These are phyloP conservation scores for Neurospora sublineolata DNA, from an alignment of 495 filamentous ascomycete genomes.

Conservation along the genomic window DNA sequence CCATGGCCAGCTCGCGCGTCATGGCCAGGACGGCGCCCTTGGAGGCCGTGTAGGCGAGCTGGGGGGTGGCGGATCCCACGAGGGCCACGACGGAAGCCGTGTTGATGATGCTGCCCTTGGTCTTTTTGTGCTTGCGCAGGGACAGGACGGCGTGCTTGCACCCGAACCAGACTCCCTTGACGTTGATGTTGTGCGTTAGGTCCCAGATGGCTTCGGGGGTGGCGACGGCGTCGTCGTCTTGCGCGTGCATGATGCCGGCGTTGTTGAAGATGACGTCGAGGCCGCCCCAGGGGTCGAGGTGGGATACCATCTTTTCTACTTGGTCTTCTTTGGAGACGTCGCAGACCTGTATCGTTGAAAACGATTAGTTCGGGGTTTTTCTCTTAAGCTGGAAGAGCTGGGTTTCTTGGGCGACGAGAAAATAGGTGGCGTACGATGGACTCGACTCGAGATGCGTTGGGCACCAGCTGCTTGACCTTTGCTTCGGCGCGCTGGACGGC, in stretches of 20 bases:
- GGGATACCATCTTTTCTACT: conserved; percentile 57
- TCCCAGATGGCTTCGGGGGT: conserved; percentile 93
- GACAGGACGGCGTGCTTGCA: conserved; percentile 84
- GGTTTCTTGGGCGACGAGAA: too few relatives aligned
- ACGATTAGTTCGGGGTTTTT: neutral
- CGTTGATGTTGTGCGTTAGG: conserved; percentile 85
- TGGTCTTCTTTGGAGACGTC: conserved; percentile 62
- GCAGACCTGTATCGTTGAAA: conserved; percentile 28
- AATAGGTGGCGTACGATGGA: conserved; percentile 37
- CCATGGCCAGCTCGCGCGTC: conserved; percentile 71
- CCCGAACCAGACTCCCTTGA: conserved; percentile 97
- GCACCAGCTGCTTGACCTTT: conserved; percentile 63
- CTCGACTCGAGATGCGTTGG: conserved; percentile 48
- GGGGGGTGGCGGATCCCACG: conserved; percentile 86
- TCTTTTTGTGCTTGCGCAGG: conserved; percentile 71
- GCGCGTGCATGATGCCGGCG: conserved; percentile 91
- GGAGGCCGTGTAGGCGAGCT: conserved; percentile 88
- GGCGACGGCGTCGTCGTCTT: conserved; percentile 74
- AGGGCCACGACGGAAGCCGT: conserved; percentile 88
- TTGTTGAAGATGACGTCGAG: conserved; percentile 97
- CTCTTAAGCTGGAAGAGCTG: neutral
- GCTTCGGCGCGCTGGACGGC: conserved; percentile 54
- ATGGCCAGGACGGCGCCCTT: conserved; percentile 89
- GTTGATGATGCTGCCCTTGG: conserved; percentile 76
- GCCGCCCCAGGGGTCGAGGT: conserved; percentile 77